These are phyloP conservation scores for Grosmannia clavigera DNA, from an alignment of 2,329 filamentous ascomycete species.

Conservation along the genomic window DNA sequence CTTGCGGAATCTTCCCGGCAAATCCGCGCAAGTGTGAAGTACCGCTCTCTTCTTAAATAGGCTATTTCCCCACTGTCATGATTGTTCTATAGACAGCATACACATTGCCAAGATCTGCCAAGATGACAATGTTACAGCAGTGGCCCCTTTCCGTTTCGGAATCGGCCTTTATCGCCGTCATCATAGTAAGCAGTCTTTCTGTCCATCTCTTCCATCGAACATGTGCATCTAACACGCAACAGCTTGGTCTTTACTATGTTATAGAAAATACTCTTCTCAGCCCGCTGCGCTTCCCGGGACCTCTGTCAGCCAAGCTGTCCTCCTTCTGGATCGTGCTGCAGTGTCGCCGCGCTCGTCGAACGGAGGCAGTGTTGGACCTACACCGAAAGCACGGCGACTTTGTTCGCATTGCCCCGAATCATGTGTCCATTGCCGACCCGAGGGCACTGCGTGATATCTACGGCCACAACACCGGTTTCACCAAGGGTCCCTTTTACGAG, in stretches of 20 bases:
- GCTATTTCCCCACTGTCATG: background rate
- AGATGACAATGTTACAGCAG: background rate
- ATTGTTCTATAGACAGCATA: background rate
- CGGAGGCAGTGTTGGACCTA: background rate
- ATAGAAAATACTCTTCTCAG: background rate
- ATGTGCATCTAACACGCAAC: background rate
- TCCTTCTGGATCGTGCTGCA: background rate
- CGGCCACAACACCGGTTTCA: background rate
- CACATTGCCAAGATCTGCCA: background rate
- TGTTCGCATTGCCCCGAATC: background rate
- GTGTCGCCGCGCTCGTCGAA: background rate
- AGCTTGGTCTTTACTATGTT: background rate
- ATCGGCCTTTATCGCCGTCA: background rate
- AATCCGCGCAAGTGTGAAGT: background rate
- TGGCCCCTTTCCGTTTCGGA: background rate
- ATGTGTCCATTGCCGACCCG: background rate
- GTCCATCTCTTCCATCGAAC: too few relatives aligned
- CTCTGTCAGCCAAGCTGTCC: background rate
- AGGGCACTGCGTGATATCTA: background rate
- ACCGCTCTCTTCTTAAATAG: background rate
- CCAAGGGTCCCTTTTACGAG: background rate
- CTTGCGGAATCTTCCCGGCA: background rate
- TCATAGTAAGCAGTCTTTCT: background rate
- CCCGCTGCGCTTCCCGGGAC: background rate
- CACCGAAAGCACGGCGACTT: background rate